Evolutionary conservation across 2,329 filamentous ascomycete genomes (phyloP), one percentile per base, ranked within the genome.

Genomic region (Hortaea sp.): DNA sequence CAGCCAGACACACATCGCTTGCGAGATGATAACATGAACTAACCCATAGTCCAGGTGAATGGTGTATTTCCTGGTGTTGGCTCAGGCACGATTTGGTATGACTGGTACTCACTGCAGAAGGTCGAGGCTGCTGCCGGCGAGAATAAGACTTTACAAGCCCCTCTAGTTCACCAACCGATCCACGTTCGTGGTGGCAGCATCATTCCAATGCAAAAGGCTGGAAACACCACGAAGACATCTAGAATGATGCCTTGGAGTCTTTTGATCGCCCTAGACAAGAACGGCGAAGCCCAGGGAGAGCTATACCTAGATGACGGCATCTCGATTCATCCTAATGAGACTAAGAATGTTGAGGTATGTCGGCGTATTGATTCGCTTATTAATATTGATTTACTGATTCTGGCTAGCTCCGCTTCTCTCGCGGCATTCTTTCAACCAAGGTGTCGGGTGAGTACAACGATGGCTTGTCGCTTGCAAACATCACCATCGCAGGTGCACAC

Each of bases 21-120:
- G 20, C 20, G 20, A 20, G 20, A 20, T 20, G 20, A 20, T 20
- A 20, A 20, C 20, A 20, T 20, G 20, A 20, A 20, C 20, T 20
- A 20, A 20, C 20, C 20, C 20, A 20, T 20, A 20, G 20, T 74
- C 5, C 73, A 66, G 0, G 56, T 60, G 1, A 51, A 49, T 28
- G 57, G 57, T 5, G 54, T 60, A 3, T 59, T 60, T 44, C 57
- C 57, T 4, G 57, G 57, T 28, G 48, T 58, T 6, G 54, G 43
- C 0, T 34, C 47, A 4, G 57, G 54, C n/a, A 54, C 50, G 1
- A 49, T 53, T 3, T 60, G 57, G 55, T 60, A 60, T 32, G 57
- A 60, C 41, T 56, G 53, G 52, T 60, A 59, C 42, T 54, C 54
- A 4, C 46, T 59, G 1, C 29, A 53, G 7, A 51, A 50, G 11